Conservation (phyloP, 2,329 filamentous ascomycete species). For the Emmonsiellopsis sp. region DNA sequence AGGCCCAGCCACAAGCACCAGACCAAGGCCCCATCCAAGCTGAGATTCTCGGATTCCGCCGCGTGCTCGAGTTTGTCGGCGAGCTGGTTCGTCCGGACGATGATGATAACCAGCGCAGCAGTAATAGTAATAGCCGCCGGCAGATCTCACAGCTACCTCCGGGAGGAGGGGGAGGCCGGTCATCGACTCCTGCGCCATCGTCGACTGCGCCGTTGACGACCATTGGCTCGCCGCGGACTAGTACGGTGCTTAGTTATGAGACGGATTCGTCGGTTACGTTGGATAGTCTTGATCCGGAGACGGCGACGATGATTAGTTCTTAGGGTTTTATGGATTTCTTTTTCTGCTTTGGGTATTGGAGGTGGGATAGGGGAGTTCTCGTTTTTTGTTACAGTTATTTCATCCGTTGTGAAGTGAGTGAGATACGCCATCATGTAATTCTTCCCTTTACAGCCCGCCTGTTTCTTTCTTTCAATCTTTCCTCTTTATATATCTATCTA, state of each 20-base stretch:
- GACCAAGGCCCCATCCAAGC: conserved; percentile 35
- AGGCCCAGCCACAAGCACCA: conserved; percentile 18
- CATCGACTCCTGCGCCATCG: conserved; percentile 11
- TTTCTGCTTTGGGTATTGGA: not conserved
- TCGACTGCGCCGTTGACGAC: conserved; percentile 18
- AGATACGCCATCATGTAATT: too few relatives aligned
- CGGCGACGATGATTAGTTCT: conserved; percentile 11
- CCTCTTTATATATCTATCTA: too few relatives aligned
- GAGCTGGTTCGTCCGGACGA: conserved; percentile 37
- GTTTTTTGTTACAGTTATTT: not conserved
- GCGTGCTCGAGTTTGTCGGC: conserved; percentile 45
- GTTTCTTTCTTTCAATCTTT: too few relatives aligned
- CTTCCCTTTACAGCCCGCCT: too few relatives aligned
- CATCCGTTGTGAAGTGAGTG: too few relatives aligned
- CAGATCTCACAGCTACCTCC: not conserved
- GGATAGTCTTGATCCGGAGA: conserved; percentile 18
- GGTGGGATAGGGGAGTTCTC: not conserved
- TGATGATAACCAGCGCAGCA: conserved; percentile 14
- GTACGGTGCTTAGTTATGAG: conserved; percentile 21
- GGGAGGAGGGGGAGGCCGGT: not conserved
- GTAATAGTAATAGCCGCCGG: not conserved
- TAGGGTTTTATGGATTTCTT: not conserved
- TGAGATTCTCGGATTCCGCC: conserved; percentile 43
- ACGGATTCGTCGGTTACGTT: conserved; percentile 19
- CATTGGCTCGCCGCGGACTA: conserved; percentile 19